These are phyloP conservation scores for Oryza nivara DNA, from an alignment of 176 grass and related monocot species.

Conservation along the genomic window DNA sequence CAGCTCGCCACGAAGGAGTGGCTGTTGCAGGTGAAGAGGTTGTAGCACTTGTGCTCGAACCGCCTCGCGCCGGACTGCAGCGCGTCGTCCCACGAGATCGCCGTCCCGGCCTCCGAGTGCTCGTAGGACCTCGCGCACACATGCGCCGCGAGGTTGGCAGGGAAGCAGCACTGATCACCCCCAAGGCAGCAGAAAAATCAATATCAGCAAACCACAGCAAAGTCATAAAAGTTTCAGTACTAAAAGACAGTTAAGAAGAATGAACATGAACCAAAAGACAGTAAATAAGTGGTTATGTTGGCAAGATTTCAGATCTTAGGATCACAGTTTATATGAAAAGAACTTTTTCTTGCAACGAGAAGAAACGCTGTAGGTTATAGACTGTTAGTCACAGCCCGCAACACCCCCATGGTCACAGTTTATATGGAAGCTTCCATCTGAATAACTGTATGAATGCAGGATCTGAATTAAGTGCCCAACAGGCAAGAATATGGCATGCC, in stretches of 20 bases:
- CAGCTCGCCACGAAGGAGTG: conserved; percentile 72
- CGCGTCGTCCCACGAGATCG: conserved; percentile 77
- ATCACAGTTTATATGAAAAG: not conserved
- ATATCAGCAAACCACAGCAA: not conserved
- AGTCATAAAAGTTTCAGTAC: not conserved
- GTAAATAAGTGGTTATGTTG: too few species aligned
- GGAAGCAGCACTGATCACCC: conserved; percentile 77
- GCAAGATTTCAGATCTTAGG: not conserved
- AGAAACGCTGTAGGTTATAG: not conserved
- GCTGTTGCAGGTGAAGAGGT: conserved; percentile 87
- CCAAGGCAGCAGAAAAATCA: not conserved
- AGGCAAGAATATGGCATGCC: not conserved
- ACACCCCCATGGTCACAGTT: not conserved
- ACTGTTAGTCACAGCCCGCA: not conserved
- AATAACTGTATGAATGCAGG: not conserved
- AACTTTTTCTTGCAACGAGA: not conserved
- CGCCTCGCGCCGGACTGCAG: conserved; percentile 48
- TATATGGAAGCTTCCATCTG: not conserved
- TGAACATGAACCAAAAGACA: too few species aligned
- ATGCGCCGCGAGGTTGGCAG: conserved; percentile 55
- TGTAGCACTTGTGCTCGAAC: conserved; percentile 83
- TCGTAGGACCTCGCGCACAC: conserved; percentile 54
- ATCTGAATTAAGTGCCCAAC: conserved; percentile 1
- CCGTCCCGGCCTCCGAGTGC: conserved; percentile 62
- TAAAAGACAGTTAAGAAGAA: not conserved